These are phyloP conservation scores for Neocatenulostroma microsporum DNA, from an alignment of 2,329 filamentous ascomycete species.

Conservation along the genomic window DNA sequence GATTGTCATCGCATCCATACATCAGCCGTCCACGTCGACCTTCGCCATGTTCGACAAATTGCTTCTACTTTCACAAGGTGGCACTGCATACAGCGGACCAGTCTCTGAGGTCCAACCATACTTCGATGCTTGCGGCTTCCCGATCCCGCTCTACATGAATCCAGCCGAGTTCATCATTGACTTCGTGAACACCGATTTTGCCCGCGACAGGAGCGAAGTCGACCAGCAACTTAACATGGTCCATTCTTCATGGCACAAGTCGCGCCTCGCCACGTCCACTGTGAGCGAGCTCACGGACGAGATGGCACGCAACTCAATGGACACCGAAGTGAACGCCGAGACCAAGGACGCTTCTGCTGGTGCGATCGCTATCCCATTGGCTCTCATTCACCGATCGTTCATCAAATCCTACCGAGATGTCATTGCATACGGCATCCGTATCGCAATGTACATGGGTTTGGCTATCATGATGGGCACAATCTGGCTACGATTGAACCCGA, in stretches of 20 bases:
- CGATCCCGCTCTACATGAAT: conserved; percentile 61
- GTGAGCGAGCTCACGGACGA: conserved; percentile 27
- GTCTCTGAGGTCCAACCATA: conserved; percentile 48
- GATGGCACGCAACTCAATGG: conserved; percentile 28
- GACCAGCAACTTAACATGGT: conserved; percentile 29
- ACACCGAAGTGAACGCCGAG: conserved; percentile 23
- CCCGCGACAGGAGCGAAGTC: conserved; percentile 39
- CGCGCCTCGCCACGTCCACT: conserved; percentile 33
- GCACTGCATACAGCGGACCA: conserved; percentile 62
- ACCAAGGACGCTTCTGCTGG: not conserved
- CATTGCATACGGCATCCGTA: conserved; percentile 69
- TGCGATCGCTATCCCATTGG: conserved; percentile 33
- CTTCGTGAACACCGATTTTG: conserved; percentile 66
- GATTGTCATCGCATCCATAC: conserved; percentile 57
- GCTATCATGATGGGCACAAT: conserved; percentile 82
- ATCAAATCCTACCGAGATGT: conserved; percentile 76
- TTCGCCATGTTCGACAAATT: conserved; percentile 72
- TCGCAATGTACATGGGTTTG: conserved; percentile 70
- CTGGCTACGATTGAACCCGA: conserved; percentile 62
- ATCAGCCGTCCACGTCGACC: conserved; percentile 70
- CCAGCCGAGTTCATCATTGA: conserved; percentile 71
- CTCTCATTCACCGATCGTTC: conserved; percentile 66
- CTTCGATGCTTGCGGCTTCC: conserved; percentile 51
- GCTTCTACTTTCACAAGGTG: conserved; percentile 60
- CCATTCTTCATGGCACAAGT: conserved; percentile 26